Evolutionary conservation across 2,329 filamentous ascomycete genomes (phyloP), one percentile per base, ranked within the genome.

Genomic region (Exophiala sp.): DNA sequence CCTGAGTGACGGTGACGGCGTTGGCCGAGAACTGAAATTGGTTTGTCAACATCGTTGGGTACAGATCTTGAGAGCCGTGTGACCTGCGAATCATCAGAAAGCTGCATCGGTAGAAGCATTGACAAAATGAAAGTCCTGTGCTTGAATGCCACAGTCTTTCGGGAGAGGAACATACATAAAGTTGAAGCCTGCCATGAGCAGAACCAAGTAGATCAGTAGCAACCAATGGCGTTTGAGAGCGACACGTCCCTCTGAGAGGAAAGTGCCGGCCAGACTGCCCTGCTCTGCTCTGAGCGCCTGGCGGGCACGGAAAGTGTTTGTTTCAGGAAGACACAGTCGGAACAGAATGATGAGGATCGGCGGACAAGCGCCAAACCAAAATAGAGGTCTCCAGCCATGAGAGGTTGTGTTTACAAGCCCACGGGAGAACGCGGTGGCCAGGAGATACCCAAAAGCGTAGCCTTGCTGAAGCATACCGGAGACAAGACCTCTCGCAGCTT

Each of bases 101-200:
- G 24, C 24, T 8, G 40, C n/a, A 10, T n/a, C 32, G 8, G 32
- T 49, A 18, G 14, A 6, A 38, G 11, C 32, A 24, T 18, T 11
- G 39, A 24, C 11, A 46, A 60, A 29, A 2, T 29, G 5, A 29
- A 29, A 8, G 24, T 18, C 24, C 7, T 29, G 24, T 29, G 24
- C 3, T 29, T 29, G 24, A 4, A 29, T 29, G 24, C 24, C 5
- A 29, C 24, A 29, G 7, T 66, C 12, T 39, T 39, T 53, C 62
- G 76, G 73, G 16, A 18, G 16, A 18, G 16, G 7, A 8, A 29
- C 24, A 29, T 29, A 29, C 87, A 94, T 91, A 67, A 94, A 95
- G 72, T 95, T 95, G 76, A 95, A 94, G 3, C 89, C 89, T 1
- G 89, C 86, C 89, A 95, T 95, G 36, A 95, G 76, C 16, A 95